Evolutionary conservation across 1,284 basidiomycete genomes (phyloP), one percentile per base, ranked within the genome.

Genomic region (Hymenochaete sp.): DNA sequence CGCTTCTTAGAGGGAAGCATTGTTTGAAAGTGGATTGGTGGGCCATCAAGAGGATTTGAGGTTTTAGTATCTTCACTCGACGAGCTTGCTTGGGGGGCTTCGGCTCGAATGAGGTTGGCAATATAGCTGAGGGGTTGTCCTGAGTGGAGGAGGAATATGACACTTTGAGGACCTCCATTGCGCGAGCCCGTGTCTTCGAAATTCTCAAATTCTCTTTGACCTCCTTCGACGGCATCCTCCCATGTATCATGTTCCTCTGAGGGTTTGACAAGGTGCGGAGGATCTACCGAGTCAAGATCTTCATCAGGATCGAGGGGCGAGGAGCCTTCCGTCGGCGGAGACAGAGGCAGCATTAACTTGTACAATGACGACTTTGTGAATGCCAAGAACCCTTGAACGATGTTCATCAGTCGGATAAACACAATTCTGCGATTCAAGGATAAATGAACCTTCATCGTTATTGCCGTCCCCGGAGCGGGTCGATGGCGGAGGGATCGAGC

Each of bases 61-160:
- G 14, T n/a, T 28, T 37, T 29, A 3, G 32, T 19, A 24, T 4
- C 13, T 28, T 42, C 21, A 18, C 13, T 9, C 13, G 4, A 28
- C 28, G 40, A 22, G 8, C 25, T 19, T 19, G 28, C 18, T 5
- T 37, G 31, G 4, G 41, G 36, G 1, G 22, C 42, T 26, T 51
- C 49, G 10, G 33, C 39, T 7, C 45, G 45, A 37, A 51, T 47
- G 24, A 51, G 42, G 19, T 31, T 33, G 4, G 49, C 37, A 14
- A 51, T 44, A 19, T 51, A 51, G 32, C 49, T 51, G n/a, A 51
- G 45, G 26, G 49, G 49, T 33, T 47, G 49, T 19, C 49, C 49
- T 24, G 49, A 31, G 28, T 51, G 49, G 10, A 51, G 35, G 5
- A 51, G 22, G 21, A 51, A 51, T 21, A 51, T 37, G 16, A 47